Conservation (phyloP, 345 rosid species). For the Mangifera indica region DNA sequence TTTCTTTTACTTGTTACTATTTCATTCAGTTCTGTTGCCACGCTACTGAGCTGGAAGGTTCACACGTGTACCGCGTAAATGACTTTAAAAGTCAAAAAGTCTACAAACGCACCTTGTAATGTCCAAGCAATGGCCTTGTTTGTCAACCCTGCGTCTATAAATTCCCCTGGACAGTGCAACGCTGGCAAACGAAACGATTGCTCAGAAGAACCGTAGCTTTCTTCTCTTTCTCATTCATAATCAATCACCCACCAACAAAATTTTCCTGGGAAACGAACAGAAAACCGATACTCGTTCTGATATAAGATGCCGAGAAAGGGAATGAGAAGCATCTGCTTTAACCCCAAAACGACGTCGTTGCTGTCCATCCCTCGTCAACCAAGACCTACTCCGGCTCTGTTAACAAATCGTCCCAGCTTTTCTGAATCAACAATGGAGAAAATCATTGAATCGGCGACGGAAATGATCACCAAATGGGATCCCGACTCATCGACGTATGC, state of each 20-base stretch:
- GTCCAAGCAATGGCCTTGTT: slow-evolving; percentile 1
- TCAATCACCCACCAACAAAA: not conserved
- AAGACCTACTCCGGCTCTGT: not conserved
- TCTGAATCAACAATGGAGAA: slow-evolving; percentile 29
- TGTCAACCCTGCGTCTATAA: not conserved
- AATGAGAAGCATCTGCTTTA: slow-evolving; percentile 42
- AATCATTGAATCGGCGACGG: slow-evolving; percentile 37
- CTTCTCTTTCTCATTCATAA: not conserved
- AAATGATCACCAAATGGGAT: slow-evolving; percentile 50
- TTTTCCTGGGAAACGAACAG: not conserved
- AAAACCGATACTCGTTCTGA: not conserved
- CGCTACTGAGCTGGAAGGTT: no score
- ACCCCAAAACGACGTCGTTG: slow-evolving; percentile 27
- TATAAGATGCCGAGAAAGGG: slow-evolving; percentile 24
- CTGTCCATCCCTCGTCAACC: slow-evolving; percentile 17
- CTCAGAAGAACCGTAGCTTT: not conserved
- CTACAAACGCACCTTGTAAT: not conserved
- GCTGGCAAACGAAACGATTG: not conserved
- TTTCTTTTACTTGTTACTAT: no score
- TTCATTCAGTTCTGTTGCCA: no score
- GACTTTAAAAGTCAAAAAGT: slow-evolving; percentile 9
- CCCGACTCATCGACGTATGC: slow-evolving; percentile 42
- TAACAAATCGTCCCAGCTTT: slow-evolving; percentile 24
- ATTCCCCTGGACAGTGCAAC: not conserved
- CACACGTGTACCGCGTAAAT: slow-evolving; percentile 17